Percentiles rank a stretch among this genome's conserved stretches.
Evolutionary conservation across 352 stramenopile genomes (phyloP).

Genomic region (Globisporangium camurandrum): DNA sequence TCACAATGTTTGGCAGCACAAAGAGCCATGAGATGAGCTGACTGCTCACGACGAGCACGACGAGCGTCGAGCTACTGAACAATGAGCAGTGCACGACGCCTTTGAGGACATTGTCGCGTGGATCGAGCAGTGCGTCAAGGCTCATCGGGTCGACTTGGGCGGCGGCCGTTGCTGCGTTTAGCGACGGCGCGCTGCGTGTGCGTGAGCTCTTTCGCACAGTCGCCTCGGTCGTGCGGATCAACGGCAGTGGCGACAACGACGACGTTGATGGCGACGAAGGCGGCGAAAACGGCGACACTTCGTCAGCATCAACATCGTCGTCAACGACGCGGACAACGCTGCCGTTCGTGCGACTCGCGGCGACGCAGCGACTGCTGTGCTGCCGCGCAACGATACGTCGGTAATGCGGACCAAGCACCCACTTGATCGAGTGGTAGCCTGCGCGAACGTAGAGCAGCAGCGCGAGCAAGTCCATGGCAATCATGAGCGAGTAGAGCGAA

Average conservation of each 20-base stretch:
- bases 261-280: background rate
- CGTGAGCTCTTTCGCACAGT: background rate
- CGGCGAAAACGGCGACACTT: background rate
- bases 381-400: slow-evolving; percentile 5
- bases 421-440: slow-evolving; percentile 7
- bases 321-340: no score
- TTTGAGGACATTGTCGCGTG: slow-evolving; percentile 2
- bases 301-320: no score
- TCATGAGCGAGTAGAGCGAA: slow-evolving; percentile 16
- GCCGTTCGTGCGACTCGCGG: no score
- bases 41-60: slow-evolving; percentile 16
- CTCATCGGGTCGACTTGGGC: background rate
- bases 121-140: background rate
- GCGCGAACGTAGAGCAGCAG: slow-evolving; percentile 12
- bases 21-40: slow-evolving; percentile 47
- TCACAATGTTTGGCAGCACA: slow-evolving; percentile 32
- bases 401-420: slow-evolving; percentile 8
- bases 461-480: slow-evolving; percentile 14
- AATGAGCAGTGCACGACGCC: slow-evolving; percentile 26
- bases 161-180: background rate
- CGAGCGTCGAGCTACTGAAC: slow-evolving; percentile 25
- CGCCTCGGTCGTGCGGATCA: background rate
- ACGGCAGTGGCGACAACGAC: no score
- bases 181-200: background rate
- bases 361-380: background rate